Evolutionary conservation across 106 monocot species (phyloP).

Genomic region (Dendrobium chrysotoxum): DNA sequence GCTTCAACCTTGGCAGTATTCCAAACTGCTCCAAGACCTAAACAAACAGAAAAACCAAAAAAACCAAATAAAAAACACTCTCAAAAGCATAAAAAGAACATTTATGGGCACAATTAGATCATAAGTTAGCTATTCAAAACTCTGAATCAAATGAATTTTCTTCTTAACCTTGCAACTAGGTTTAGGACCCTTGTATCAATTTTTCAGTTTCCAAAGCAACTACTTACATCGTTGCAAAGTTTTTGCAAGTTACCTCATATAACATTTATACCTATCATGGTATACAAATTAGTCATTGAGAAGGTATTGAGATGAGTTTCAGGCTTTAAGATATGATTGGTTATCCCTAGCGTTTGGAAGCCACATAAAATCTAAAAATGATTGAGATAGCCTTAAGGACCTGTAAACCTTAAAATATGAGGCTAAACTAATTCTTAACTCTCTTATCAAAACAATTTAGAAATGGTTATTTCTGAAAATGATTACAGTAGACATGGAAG

Average conservation of each 20-base stretch:
- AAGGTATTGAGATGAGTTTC: not conserved
- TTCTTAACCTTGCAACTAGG: not conserved
- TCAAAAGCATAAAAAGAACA: not conserved
- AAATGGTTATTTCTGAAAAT: not conserved
- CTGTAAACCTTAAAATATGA: not conserved
- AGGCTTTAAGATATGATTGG: not conserved
- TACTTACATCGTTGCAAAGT: not conserved
- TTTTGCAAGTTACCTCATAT: not conserved
- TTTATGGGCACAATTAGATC: not conserved
- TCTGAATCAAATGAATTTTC: not conserved
- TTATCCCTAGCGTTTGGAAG: not conserved
- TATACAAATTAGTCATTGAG: not conserved
- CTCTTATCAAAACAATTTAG: not conserved
- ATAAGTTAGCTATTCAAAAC: not conserved
- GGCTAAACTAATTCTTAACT: not conserved
- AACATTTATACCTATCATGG: not conserved
- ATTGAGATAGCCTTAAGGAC: not conserved
- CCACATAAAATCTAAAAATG: not conserved
- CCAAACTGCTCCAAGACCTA: slow-evolving; percentile 99
- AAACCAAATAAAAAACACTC: not conserved
- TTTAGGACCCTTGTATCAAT: not conserved
- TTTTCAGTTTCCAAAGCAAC: not conserved
- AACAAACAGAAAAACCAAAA: slow-evolving; percentile 3
- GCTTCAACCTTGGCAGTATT: slow-evolving; percentile 96
- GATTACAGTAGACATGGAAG: not conserved